phyloP scores from a whole-genome alignment of 306 rosid genomes.

The Albizia julibrissin region DNA sequence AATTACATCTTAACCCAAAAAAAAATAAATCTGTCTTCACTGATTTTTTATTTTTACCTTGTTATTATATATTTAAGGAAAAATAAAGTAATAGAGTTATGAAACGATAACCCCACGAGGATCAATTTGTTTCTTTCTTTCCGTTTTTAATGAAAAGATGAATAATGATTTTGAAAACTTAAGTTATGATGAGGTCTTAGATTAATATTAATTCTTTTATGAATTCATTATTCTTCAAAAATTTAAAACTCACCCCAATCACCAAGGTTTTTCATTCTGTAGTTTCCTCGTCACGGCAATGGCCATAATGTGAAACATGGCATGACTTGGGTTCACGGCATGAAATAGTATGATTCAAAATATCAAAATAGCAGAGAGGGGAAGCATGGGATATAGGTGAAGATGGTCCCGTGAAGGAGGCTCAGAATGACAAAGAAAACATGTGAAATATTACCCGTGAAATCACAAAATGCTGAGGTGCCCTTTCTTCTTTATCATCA shows the following conservation, averaged over 20 bases:
- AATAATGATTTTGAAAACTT: no score
- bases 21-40: background rate
- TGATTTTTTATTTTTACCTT: background rate
- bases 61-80: background rate
- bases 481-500: slow-evolving; percentile 10
- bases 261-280: background rate
- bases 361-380: background rate
- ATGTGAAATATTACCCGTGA: slow-evolving; percentile 92
- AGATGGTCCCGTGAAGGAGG: slow-evolving; percentile 75
- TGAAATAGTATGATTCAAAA: background rate
- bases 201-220: no score
- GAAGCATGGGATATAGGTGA: slow-evolving; percentile 56
- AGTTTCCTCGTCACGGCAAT: background rate
- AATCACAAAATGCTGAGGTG: slow-evolving; percentile 70
- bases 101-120: background rate
- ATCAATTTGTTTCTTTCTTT: no score
- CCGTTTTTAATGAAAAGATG: no score
- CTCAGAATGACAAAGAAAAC: slow-evolving; percentile 57
- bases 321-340: background rate
- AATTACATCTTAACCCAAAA: no score
- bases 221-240: no score
- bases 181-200: no score
- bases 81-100: background rate
- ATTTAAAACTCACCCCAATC: background rate
- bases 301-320: background rate